Conservation (phyloP, 257 asterid species). For the Phtheirospermum japonicum region DNA sequence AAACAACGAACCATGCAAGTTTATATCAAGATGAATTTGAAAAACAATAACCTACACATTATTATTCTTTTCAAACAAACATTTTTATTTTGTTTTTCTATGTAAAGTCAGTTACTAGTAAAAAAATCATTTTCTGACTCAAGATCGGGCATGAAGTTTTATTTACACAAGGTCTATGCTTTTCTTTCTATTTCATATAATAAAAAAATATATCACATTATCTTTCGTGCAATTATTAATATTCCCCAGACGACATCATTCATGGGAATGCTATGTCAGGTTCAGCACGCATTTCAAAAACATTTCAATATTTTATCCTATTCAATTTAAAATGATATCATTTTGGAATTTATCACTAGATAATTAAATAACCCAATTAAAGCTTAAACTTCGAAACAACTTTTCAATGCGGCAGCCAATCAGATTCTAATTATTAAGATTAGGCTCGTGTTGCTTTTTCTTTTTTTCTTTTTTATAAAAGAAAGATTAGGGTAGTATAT, state of each 20-base stretch:
- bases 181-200: not conserved
- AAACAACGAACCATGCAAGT: too few species aligned
- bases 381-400: conserved; percentile 5
- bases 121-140: too few species aligned
- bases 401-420: conserved; percentile 25
- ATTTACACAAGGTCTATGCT: not conserved
- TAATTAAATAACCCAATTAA: not conserved
- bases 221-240: conserved; percentile 1
- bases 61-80: too few species aligned
- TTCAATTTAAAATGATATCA: conserved; percentile 18
- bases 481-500: too few species aligned
- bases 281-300: conserved; percentile 22
- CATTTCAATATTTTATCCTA: not conserved
- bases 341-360: conserved; percentile 1
- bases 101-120: too few species aligned
- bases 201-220: not conserved
- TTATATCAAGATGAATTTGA: too few species aligned
- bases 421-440: not conserved
- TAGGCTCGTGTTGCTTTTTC: too few species aligned
- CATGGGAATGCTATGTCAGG: not conserved
- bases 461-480: too few species aligned
- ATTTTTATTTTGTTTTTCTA: too few species aligned
- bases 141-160: too few species aligned
- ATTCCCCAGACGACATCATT: not conserved
- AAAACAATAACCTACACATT: too few species aligned